These are phyloP conservation scores for Glomus cerebriforme DNA, from an alignment of 192 early-diverging fungal genomes.

Conservation along the genomic window DNA sequence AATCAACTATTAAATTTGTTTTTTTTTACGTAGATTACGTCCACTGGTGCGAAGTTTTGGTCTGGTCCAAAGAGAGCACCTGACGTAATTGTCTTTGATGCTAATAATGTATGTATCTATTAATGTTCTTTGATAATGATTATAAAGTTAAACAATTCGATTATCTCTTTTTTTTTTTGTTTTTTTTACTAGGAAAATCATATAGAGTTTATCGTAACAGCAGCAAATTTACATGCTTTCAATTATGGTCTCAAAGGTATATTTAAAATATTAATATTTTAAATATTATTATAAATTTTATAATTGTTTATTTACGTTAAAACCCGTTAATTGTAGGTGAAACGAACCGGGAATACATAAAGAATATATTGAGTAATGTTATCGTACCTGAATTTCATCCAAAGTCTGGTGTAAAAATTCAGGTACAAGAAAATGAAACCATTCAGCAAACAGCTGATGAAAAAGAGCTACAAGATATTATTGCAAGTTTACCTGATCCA, in stretches of 20 bases:
- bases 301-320: constrained; percentile 56
- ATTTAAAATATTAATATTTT: too few relatives aligned
- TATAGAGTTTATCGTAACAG: constrained; percentile 87
- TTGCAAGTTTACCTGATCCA: constrained; percentile 72
- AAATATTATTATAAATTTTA: neutral
- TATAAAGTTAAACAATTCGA: neutral
- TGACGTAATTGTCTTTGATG: constrained; percentile 77
- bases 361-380: constrained; percentile 56
- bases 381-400: constrained; percentile 84
- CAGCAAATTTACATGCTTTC: constrained; percentile 93
- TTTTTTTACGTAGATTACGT: constrained; percentile 62
- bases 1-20: neutral
- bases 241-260: constrained; percentile 91
- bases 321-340: constrained; percentile 62
- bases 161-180: neutral
- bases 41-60: constrained; percentile 93
- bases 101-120: constrained; percentile 55
- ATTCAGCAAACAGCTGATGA: constrained; percentile 53
- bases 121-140: neutral
- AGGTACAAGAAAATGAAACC: constrained; percentile 88
- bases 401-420: constrained; percentile 93
- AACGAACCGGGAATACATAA: constrained; percentile 73
- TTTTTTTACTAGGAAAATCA: constrained; percentile 56
- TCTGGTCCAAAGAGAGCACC: constrained; percentile 96
- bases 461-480: constrained; percentile 65